These are phyloP conservation scores for Tylopilus vinaceipallidus DNA, from an alignment of 768 basidiomycete species.

Conservation along the genomic window DNA sequence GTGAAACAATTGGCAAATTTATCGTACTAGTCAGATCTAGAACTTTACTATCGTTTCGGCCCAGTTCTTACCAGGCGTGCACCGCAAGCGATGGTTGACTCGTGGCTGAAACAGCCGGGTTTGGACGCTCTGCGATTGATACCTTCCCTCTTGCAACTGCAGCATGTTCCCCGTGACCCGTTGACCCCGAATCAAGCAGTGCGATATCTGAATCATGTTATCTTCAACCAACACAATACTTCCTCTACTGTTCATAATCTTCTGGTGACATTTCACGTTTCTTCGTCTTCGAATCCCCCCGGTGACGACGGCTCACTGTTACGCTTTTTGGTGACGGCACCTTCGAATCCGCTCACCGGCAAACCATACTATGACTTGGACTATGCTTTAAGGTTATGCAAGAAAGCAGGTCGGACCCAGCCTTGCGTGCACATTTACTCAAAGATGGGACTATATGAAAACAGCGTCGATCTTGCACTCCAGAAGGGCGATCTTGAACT, in stretches of 20 bases:
- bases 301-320: slow-evolving; percentile 77
- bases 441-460: slow-evolving; percentile 96
- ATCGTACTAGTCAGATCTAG: slow-evolving; percentile 63
- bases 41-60: slow-evolving; percentile 91
- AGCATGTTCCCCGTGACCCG: slow-evolving; percentile 70
- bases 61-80: slow-evolving; percentile 82
- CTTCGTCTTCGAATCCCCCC: slow-evolving; percentile 42
- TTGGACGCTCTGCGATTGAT: slow-evolving; percentile 84
- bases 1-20: not conserved
- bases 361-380: slow-evolving; percentile 96
- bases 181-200: slow-evolving; percentile 82
- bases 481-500: slow-evolving; percentile 94
- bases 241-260: slow-evolving; percentile 93
- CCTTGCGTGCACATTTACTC: slow-evolving; percentile 96
- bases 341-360: slow-evolving; percentile 75
- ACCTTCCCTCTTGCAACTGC: slow-evolving; percentile 82
- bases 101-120: slow-evolving; percentile 81
- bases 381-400: slow-evolving; percentile 92
- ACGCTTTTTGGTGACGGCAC: slow-evolving; percentile 80
- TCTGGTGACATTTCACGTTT: slow-evolving; percentile 82
- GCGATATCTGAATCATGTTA: slow-evolving; percentile 81
- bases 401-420: slow-evolving; percentile 73
- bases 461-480: slow-evolving; percentile 91
- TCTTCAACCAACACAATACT: slow-evolving; percentile 78
- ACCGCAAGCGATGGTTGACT: slow-evolving; percentile 88